Percentiles rank a stretch among this genome's conserved stretches.
Conservation (phyloP, 2,329 filamentous ascomycete genomes). For the Fusarium buxicola region DNA sequence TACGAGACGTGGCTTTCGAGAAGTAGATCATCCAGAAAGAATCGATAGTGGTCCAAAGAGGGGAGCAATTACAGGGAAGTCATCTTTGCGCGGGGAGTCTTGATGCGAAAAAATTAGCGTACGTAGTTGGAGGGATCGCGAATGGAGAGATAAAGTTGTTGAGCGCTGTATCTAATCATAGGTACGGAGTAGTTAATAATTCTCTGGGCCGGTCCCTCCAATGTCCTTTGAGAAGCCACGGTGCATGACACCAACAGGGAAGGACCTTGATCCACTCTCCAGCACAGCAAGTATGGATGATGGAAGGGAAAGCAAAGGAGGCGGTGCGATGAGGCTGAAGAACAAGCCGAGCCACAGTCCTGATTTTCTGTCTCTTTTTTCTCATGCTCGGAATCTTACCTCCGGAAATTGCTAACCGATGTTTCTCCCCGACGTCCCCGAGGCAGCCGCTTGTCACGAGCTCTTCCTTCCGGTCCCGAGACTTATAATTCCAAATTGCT, state of each 20-base stretch:
- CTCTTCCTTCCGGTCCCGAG: constrained; percentile 41
- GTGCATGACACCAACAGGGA: neutral
- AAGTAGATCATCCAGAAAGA: neutral
- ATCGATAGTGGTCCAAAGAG: constrained; percentile 3
- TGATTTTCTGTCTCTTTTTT: neutral
- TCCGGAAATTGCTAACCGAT: constrained; percentile 31
- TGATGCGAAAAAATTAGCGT: constrained; percentile 31
- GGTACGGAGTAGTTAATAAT: no score
- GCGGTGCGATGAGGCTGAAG: constrained; percentile 25
- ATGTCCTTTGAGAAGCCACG: constrained; percentile 29
- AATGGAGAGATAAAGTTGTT: constrained; percentile 44
- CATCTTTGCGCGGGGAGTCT: constrained; percentile 30
- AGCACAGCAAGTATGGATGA: neutral
- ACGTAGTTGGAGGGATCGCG: constrained; percentile 37
- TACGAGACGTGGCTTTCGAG: constrained; percentile 5
- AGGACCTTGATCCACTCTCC: neutral
- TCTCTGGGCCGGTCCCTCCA: constrained; percentile 41
- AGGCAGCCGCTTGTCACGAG: constrained; percentile 42
- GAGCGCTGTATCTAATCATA: constrained; percentile 42
- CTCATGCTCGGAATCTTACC: constrained; percentile 19
- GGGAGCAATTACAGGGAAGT: constrained; percentile 26
- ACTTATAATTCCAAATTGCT: constrained; percentile 46
- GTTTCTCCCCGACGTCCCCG: constrained; percentile 26
- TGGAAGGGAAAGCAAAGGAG: constrained; percentile 9
- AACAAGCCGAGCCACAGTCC: neutral